phyloP scores from a whole-genome alignment of 2,329 filamentous ascomycete genomes.

The Aspergillus bombycis region DNA sequence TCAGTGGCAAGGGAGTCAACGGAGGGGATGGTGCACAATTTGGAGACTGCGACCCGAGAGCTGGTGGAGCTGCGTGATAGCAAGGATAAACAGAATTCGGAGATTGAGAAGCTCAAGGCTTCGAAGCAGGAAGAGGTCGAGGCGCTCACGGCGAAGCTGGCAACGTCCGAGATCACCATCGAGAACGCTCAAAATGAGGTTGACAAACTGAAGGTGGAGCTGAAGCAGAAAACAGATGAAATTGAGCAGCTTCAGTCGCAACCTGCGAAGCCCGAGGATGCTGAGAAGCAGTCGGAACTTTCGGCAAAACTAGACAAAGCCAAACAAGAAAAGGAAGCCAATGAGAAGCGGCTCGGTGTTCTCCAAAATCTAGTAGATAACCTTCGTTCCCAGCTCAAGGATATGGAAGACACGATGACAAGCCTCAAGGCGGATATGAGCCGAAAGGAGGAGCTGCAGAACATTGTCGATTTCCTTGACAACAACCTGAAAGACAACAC shows the following conservation, averaged over 20 bases:
- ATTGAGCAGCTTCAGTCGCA: constrained; percentile 40
- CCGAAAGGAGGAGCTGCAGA: constrained; percentile 39
- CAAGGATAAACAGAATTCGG: constrained; percentile 52
- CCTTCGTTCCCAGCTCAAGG: constrained; percentile 56
- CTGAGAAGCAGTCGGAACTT: constrained; percentile 29
- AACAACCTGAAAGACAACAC: constrained; percentile 40
- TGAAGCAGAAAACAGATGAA: constrained; percentile 46
- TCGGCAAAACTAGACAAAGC: constrained; percentile 37
- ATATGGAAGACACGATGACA: constrained; percentile 55
- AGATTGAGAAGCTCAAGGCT: constrained; percentile 50
- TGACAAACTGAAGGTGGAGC: constrained; percentile 39
- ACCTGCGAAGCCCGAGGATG: constrained; percentile 25
- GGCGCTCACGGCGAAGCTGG: constrained; percentile 43
- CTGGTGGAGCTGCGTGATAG: constrained; percentile 59
- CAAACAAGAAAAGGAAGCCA: constrained; percentile 40
- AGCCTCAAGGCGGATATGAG: constrained; percentile 48
- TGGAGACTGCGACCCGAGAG: constrained; percentile 70
- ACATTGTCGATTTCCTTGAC: constrained; percentile 45
- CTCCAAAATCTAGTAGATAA: constrained; percentile 60
- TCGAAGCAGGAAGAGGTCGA: constrained; percentile 47
- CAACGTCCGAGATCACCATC: constrained; percentile 35
- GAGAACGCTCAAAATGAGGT: constrained; percentile 32
- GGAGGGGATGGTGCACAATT: constrained; percentile 63
- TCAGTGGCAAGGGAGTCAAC: constrained; percentile 71
- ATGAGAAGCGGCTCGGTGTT: constrained; percentile 58